Evolutionary conservation across 2,329 filamentous ascomycete species (phyloP), one percentile per base, ranked within the genome.

Genomic region (Fusarium floridanum): DNA sequence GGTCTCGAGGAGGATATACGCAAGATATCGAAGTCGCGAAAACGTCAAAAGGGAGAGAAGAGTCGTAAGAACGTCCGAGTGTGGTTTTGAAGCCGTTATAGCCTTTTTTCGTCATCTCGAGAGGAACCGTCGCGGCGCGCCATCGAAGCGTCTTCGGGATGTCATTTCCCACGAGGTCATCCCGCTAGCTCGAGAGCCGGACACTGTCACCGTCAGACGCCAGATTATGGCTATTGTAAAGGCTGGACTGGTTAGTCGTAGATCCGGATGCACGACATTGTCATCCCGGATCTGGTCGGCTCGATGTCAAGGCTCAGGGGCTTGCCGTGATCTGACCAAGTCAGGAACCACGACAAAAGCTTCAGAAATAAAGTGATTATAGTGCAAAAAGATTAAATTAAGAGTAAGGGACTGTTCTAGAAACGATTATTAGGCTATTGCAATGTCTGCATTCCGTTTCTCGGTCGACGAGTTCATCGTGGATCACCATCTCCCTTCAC

Each of bases 191-290:
- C 55, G 68, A 64, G 43, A 17, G 39, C 48, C 32, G 37, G 62
- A 29, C 11, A 20, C 14, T 50, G 29, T 64, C 39, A 29, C 50
- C 50, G 27, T 39, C 60, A 36, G 66, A 62, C 48, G 72, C 61
- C 69, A 75, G 48, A 64, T 63, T 34, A 73, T 50, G 55, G 67
- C 69, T 11, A 22, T 63, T 60, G 56, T 17, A 57, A 75, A 73
- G 37, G 36, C 17, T 67, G 14, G 48, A 9, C 5, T 12, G 57
- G 36, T 63, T 70, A 73, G 69, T 61, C 43, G 57, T 60, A 34
- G 36, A 50, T 29, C 56, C 69, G 62, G 66, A 73, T 74, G 72
- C 72, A 75, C 69, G 60, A 75, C 72, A 74, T 74, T 68, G 50
- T 11, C 60, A 41, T 66, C 64, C 72, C 64, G 72, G 29, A 72